Base-by-base conservation (phyloP, 805 yeast species). In the Wickerhamomyces sydowiorum region DNA sequence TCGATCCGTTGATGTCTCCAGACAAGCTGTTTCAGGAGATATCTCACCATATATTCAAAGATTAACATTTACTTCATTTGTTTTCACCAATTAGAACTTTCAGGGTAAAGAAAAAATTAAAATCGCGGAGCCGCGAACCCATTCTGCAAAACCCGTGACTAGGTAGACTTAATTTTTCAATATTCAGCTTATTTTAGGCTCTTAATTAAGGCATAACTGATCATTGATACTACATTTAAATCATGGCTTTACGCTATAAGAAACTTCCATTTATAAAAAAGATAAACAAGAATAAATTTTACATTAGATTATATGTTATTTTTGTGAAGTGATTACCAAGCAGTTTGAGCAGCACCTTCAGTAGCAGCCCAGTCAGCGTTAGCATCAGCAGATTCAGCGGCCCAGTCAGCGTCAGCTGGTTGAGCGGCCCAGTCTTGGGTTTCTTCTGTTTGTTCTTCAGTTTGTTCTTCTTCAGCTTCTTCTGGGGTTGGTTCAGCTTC, bases 401-500 rank as follows among this genome's bases (percentile, higher is more conserved):
- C 87, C 76, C 83, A 84, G 76, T 81, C 87, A 64, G 80, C 87
- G 61, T 75, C 80, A 53, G 73, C 74, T 59, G 80, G 78, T 62
- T 72, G 76, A 60, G 72, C 75, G 62, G 81, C 81, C 79, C 83
- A 82, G 70, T 78, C 88, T 62, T 75, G 80, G 56, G 72, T 76
- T 63, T 75, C 83, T 66, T 79, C 86, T 61, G 77, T 78, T 60
- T 72, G 77, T 59, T 74, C 79, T 63, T 76, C 85, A 53, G 70
- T 71, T 48, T 64, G 54, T 61, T 68, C 72, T 56, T 67, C 62
- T 62, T 70, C 78, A 56, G 73, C 76, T 52, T 76, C 76, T 64
- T 79, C 80, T 60, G 75, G 80, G 62, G 80, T 78, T 65, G 72
- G 73, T 77, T 88, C 96, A 73, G 86, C 85, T 78, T 93, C 99